Percentiles rank a stretch among this genome's conserved stretches.
These are phyloP conservation scores for Lolium perenne DNA, from an alignment of 176 grass and related monocot genomes.

Conservation along the genomic window DNA sequence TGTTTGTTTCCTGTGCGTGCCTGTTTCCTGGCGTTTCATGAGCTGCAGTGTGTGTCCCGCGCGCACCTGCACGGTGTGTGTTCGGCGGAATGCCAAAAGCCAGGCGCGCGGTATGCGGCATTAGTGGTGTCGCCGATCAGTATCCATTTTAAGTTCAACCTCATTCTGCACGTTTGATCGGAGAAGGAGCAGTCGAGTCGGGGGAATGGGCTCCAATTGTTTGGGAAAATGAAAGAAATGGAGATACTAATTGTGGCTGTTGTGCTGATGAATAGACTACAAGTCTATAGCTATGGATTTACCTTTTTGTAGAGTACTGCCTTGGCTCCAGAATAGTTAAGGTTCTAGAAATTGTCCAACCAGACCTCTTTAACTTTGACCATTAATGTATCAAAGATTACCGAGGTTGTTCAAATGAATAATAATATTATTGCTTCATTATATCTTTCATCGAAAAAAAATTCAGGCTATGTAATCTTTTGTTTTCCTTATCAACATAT, in stretches of 20 bases:
- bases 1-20: not conserved
- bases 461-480: not conserved
- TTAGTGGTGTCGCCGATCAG: not conserved
- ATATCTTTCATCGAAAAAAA: not conserved
- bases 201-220: not conserved
- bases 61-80: not conserved
- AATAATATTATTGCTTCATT: not conserved
- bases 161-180: slow-evolving; percentile 12
- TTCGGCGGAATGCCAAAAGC: slow-evolving; percentile 44
- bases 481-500: not conserved
- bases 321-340: not conserved
- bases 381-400: not conserved
- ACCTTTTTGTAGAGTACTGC: not conserved
- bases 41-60: not conserved
- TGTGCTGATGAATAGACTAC: not conserved
- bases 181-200: not conserved
- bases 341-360: not conserved
- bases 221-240: slow-evolving; percentile 5
- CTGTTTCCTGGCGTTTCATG: too few relatives aligned
- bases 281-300: not conserved
- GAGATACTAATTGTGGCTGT: not conserved
- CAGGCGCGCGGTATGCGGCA: not conserved
- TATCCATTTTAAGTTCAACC: slow-evolving; percentile 10
- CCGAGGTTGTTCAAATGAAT: not conserved
- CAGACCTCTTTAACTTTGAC: not conserved